A percentile compares a stretch with the other conserved stretches of the same genome.
Conservation (phyloP, 164 flowering plant genomes). For the Houttuynia cordata region DNA sequence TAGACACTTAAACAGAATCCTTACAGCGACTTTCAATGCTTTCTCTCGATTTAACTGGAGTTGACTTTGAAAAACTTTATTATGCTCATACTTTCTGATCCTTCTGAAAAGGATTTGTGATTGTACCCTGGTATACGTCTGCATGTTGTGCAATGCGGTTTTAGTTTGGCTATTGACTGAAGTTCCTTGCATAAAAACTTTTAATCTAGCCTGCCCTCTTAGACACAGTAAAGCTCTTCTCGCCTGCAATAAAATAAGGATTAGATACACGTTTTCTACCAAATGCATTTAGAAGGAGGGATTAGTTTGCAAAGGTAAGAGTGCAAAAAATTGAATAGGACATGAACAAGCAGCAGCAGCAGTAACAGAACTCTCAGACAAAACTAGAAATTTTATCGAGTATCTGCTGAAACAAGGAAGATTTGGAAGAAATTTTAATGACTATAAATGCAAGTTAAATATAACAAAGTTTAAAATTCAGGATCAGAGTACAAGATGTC, state of each 20-base stretch:
- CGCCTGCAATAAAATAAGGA: slow-evolving; percentile 29
- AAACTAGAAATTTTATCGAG: no score
- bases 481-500: no score
- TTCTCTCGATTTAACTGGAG: slow-evolving; percentile 58
- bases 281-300: not conserved
- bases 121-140: slow-evolving; percentile 64
- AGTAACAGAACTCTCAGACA: no score
- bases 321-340: no score
- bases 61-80: slow-evolving; percentile 69
- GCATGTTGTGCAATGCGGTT: slow-evolving; percentile 63
- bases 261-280: not conserved
- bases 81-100: slow-evolving; percentile 70
- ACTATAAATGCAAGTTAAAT: no score
- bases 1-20: not conserved
- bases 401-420: no score
- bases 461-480: no score
- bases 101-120: slow-evolving; percentile 67
- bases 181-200: slow-evolving; percentile 47
- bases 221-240: slow-evolving; percentile 68
- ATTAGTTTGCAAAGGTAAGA: no score
- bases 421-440: no score
- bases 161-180: slow-evolving; percentile 66
- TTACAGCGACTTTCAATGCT: slow-evolving; percentile 29
- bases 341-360: no score
- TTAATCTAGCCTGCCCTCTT: slow-evolving; percentile 69